Base-by-base conservation (phyloP, 2,329 filamentous ascomycete species). In the Exophiala sp. region DNA sequence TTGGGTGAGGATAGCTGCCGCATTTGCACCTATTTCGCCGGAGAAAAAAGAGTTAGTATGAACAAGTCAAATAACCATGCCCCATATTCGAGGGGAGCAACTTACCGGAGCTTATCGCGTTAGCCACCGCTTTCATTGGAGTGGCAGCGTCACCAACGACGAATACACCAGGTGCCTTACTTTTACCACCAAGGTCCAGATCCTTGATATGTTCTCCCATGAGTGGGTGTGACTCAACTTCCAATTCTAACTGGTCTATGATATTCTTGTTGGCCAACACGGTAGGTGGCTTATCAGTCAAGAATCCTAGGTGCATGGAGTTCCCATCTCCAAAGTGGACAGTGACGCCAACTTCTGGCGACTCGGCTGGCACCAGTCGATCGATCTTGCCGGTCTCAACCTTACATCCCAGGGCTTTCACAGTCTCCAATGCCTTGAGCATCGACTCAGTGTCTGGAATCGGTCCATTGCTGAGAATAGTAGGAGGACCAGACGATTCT, bases 161-260 rank as follows among this genome's bases (percentile, higher is more conserved):
- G 29, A 50, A 50, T 5, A 50, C 36, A 3, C 47, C 47, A 14
- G 36, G 20, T 5, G 32, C 24, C 36, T 12, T 43, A 12, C 36
- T 50, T n/a, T 10, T 21, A 20, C 38, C 35, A 5, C n/a, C 35
- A 6, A 42, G 16, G 10, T 41, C 36, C n/a, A 43, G 36, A 41
- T 20, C 38, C 21, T 50, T 50, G 14, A 50, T 50, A 21, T 29
- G 12, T 33, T 42, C 47, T 32, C 38, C 32, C 47, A 44, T 44
- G 8, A 44, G 14, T 20, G 41, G 16, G 21, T 44, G 41, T n/a
- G 16, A n/a, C 14, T 50, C 47, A 21, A 50, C 32, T 21, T 50
- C 47, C 12, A 50, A 18, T 14, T 21, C 47, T 8, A 50, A 18
- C 14, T 50, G 36, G 11, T 42, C 36, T 12, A 50, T 41, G 7